Evolutionary conservation across 805 yeast genomes (phyloP), one percentile per base, ranked within the genome.

Genomic region (Candida sithepensis): DNA sequence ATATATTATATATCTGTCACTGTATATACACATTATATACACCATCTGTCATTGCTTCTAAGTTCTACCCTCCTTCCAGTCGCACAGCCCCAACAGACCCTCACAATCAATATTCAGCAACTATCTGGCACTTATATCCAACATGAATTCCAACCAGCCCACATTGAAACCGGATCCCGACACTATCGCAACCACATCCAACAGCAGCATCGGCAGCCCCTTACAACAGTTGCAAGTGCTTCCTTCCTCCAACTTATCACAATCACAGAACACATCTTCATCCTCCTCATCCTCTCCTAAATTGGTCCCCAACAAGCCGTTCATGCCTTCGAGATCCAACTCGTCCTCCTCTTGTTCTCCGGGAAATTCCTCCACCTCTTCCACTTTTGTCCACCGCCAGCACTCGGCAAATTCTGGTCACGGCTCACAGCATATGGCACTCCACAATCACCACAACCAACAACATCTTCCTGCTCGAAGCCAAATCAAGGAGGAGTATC

Each of bases 361-460:
- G n/a, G n/a, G 30, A 22, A 39, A 24, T n/a, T 32, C 43, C 7
- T 7, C 34, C 7, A 19, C 43, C 34, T 16, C 45, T 30, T 54
- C 58, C n/a, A 45, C 49, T 13, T 54, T 40, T 45, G 60, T 57
- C n/a, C 60, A 57, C 34, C 53, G 55, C 16, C 56, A 51, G 28
- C 59, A 57, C 30, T 50, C 56, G 8, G 48, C 61, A 2, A 50
- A 48, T n/a, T 54, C 57, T 14, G 59, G 60, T 12, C 60, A 57
- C 39, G 56, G 55, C 1, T 42, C 59, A 12, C 59, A 54, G 28
- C 59, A 57, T 45, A 7, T 51, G 21, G 47, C 48, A 12, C 57
- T 50, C 26, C 54, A 52, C 4, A 46, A 49, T 5, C 56, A 51
- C 21, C 43, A 48, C 32, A 42, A 39, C 33, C 54, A 51, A 18